phyloP scores from a whole-genome alignment of 2,329 filamentous ascomycete genomes.

The Aspergillus brasiliensis region DNA sequence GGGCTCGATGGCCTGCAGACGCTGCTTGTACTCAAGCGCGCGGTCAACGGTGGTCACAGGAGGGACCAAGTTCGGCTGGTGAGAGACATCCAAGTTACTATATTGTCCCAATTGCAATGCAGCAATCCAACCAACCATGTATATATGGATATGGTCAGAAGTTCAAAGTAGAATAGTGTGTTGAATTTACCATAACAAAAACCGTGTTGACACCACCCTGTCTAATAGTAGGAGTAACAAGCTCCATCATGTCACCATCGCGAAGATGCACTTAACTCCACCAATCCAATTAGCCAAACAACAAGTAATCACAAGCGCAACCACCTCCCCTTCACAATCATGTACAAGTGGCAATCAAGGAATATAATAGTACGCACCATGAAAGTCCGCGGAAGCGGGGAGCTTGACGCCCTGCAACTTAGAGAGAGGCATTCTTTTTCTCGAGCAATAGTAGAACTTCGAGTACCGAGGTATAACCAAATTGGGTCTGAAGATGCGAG shows the following conservation, averaged over 20 bases:
- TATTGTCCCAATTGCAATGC: not conserved
- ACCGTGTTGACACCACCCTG: slow-evolving; percentile 67
- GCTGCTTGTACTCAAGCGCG: slow-evolving; percentile 67
- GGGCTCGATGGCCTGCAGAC: slow-evolving; percentile 62
- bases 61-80: slow-evolving; percentile 65
- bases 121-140: not conserved
- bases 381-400: slow-evolving; percentile 67
- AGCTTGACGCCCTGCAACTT: slow-evolving; percentile 50
- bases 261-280: slow-evolving; percentile 62
- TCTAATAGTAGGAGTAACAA: slow-evolving; percentile 57
- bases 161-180: slow-evolving; percentile 8
- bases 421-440: slow-evolving; percentile 34
- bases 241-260: slow-evolving; percentile 64
- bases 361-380: slow-evolving; percentile 41
- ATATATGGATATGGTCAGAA: not conserved
- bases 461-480: not conserved
- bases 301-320: not conserved
- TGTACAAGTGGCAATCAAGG: slow-evolving; percentile 4
- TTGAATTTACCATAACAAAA: slow-evolving; percentile 52
- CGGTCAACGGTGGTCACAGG: slow-evolving; percentile 63
- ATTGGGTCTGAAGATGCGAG: not conserved
- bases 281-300: slow-evolving; percentile 13
- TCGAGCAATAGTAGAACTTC: slow-evolving; percentile 3
- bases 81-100: slow-evolving; percentile 22
- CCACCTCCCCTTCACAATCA: slow-evolving; percentile 5